A percentile compares a stretch with the other conserved stretches of the same genome.
Conservation (phyloP, 169 alveolate species). For the Theileria orientalis region DNA sequence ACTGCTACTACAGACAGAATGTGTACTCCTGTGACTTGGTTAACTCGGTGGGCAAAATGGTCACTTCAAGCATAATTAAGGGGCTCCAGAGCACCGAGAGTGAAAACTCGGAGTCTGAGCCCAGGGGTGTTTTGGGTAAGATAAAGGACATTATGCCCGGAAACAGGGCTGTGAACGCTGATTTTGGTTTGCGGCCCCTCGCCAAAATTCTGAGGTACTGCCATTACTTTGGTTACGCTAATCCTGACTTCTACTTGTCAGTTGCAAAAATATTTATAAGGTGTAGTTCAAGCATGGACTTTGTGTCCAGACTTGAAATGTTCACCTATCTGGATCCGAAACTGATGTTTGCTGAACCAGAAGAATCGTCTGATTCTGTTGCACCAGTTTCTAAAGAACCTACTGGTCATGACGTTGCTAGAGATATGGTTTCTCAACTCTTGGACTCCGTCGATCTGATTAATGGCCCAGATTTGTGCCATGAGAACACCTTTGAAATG, state of each 20-base stretch:
- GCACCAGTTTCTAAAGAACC: neutral
- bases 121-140: neutral
- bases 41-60: slow-evolving; percentile 30
- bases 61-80: slow-evolving; percentile 19
- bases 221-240: slow-evolving; percentile 20
- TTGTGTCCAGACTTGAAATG: slow-evolving; percentile 16
- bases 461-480: neutral
- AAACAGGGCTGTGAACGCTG: neutral
- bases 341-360: neutral
- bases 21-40: slow-evolving; percentile 54
- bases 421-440: neutral
- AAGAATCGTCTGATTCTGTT: neutral
- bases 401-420: neutral
- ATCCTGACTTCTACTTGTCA: slow-evolving; percentile 27
- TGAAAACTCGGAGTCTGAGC: neutral
- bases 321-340: slow-evolving; percentile 33
- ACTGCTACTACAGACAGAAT: slow-evolving; percentile 43
- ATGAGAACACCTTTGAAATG: neutral
- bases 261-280: slow-evolving; percentile 27
- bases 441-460: neutral
- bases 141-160: neutral
- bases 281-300: slow-evolving; percentile 15
- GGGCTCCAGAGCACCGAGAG: neutral
- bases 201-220: slow-evolving; percentile 22
- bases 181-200: neutral